phyloP scores from a whole-genome alignment of 2,329 filamentous ascomycete genomes.

The Aureobasidium mangrovei region DNA sequence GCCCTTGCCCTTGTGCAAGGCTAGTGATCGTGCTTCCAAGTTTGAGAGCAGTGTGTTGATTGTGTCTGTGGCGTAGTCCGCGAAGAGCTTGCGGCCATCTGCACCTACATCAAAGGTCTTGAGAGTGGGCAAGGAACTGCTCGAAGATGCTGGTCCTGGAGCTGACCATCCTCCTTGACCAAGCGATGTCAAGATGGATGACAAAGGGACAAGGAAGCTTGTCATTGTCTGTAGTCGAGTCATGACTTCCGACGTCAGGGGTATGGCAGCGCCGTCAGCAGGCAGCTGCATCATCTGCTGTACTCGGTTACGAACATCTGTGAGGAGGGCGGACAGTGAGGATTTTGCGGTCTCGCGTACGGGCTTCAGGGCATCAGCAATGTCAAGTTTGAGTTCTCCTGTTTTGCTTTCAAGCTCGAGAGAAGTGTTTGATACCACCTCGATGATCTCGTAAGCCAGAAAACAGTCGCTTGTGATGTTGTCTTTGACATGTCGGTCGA shows the following conservation, averaged over 20 bases:
- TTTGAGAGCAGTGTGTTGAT: slow-evolving; percentile 70
- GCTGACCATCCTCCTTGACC: slow-evolving; percentile 80
- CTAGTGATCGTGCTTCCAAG: slow-evolving; percentile 64
- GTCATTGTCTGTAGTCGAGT: slow-evolving; percentile 78
- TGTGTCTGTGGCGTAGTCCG: slow-evolving; percentile 81
- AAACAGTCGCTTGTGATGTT: slow-evolving; percentile 89
- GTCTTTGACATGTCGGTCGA: slow-evolving; percentile 80
- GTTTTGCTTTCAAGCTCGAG: slow-evolving; percentile 72
- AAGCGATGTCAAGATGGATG: slow-evolving; percentile 82
- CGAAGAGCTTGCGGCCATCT: slow-evolving; percentile 79
- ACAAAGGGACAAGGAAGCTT: slow-evolving; percentile 74
- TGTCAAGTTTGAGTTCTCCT: slow-evolving; percentile 72
- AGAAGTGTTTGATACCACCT: slow-evolving; percentile 74
- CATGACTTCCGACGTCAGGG: slow-evolving; percentile 77
- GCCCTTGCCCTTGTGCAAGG: slow-evolving; percentile 66
- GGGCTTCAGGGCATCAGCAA: slow-evolving; percentile 80
- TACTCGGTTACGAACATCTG: slow-evolving; percentile 68
- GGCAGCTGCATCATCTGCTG: slow-evolving; percentile 59
- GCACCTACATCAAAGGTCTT: slow-evolving; percentile 80
- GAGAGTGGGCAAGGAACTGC: slow-evolving; percentile 59
- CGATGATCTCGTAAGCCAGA: slow-evolving; percentile 88
- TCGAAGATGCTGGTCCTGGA: slow-evolving; percentile 45
- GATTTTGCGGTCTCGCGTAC: slow-evolving; percentile 85
- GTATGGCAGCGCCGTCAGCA: slow-evolving; percentile 66
- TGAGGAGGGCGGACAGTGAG: slow-evolving; percentile 73